Percentiles rank a stretch among this genome's conserved stretches.
Evolutionary conservation across 495 filamentous ascomycete species (phyloP).

Genomic region (Tuber aestivum): DNA sequence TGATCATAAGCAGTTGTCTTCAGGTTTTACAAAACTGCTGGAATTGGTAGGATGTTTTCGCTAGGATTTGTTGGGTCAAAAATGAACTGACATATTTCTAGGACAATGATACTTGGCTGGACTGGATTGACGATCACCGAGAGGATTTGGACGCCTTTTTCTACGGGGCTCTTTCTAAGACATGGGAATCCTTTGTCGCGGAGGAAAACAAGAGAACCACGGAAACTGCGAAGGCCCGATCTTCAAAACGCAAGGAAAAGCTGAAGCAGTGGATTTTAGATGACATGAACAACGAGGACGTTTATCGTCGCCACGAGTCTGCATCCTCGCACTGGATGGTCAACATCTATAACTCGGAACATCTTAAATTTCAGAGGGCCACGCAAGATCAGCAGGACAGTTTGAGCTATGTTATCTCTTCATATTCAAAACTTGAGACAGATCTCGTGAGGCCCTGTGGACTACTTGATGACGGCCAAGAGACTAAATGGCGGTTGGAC

Average conservation of each 20-base stretch:
- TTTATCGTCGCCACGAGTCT: slow-evolving; percentile 70
- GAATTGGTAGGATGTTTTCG: slow-evolving; percentile 50
- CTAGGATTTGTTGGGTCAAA: slow-evolving; percentile 9
- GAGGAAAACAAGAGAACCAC: slow-evolving; percentile 71
- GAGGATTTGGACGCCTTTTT: slow-evolving; percentile 74
- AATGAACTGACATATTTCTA: slow-evolving; percentile 18
- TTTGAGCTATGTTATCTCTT: slow-evolving; percentile 62
- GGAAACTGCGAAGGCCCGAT: slow-evolving; percentile 60
- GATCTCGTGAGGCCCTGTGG: slow-evolving; percentile 71
- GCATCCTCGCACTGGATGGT: slow-evolving; percentile 84
- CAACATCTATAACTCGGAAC: slow-evolving; percentile 87
- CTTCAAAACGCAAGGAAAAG: slow-evolving; percentile 70
- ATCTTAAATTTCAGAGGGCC: slow-evolving; percentile 78
- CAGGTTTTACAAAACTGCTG: slow-evolving; percentile 74
- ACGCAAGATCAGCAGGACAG: slow-evolving; percentile 91
- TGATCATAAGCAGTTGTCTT: slow-evolving; percentile 65
- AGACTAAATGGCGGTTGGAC: slow-evolving; percentile 81
- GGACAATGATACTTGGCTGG: slow-evolving; percentile 77
- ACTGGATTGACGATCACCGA: slow-evolving; percentile 82
- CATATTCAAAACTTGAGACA: slow-evolving; percentile 65
- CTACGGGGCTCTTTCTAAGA: slow-evolving; percentile 65
- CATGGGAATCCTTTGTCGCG: slow-evolving; percentile 77
- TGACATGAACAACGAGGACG: slow-evolving; percentile 60
- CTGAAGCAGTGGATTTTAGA: slow-evolving; percentile 70
- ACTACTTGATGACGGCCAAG: slow-evolving; percentile 60